Percentiles rank a stretch among this genome's conserved stretches.
These are phyloP conservation scores for Aspergillus awamori DNA, from an alignment of 2,329 filamentous ascomycete species.

Conservation along the genomic window DNA sequence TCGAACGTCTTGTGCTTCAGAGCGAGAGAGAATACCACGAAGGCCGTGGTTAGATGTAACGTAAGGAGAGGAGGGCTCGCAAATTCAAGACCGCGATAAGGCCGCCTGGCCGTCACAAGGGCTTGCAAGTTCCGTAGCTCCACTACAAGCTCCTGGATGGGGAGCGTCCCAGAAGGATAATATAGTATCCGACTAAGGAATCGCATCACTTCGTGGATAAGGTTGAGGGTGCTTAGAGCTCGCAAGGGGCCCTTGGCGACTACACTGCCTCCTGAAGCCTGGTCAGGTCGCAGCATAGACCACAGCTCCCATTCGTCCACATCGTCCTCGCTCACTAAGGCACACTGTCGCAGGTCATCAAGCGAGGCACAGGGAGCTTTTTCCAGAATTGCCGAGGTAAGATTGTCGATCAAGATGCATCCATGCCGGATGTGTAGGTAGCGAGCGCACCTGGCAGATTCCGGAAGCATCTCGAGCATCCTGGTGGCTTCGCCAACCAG, in stretches of 20 bases:
- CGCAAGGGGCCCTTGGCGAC: neutral
- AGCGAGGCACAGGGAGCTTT: conserved; percentile 12
- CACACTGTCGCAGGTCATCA: conserved; percentile 11
- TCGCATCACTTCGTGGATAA: neutral
- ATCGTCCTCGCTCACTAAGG: conserved; percentile 19
- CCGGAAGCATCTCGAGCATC: neutral
- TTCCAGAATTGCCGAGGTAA: conserved; percentile 16
- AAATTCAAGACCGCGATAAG: conserved; percentile 4
- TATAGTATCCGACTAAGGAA: neutral
- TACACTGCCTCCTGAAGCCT: neutral
- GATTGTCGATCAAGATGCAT: conserved; percentile 21
- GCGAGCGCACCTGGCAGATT: neutral
- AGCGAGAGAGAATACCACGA: conserved; percentile 16
- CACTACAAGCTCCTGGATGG: neutral
- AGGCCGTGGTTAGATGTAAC: conserved; percentile 19
- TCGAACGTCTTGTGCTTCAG: neutral
- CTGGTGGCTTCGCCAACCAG: neutral
- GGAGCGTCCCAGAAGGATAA: neutral
- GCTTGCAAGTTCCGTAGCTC: neutral
- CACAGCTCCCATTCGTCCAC: conserved; percentile 26
- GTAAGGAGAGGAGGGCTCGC: conserved; percentile 19
- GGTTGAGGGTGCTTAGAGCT: neutral
- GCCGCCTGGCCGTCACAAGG: neutral
- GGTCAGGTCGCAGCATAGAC: neutral
- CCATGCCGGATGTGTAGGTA: conserved; percentile 19